Percentiles rank a stretch among this genome's conserved stretches.
phyloP scores from a whole-genome alignment of 1,284 basidiomycete species.

The Grifola frondosa region DNA sequence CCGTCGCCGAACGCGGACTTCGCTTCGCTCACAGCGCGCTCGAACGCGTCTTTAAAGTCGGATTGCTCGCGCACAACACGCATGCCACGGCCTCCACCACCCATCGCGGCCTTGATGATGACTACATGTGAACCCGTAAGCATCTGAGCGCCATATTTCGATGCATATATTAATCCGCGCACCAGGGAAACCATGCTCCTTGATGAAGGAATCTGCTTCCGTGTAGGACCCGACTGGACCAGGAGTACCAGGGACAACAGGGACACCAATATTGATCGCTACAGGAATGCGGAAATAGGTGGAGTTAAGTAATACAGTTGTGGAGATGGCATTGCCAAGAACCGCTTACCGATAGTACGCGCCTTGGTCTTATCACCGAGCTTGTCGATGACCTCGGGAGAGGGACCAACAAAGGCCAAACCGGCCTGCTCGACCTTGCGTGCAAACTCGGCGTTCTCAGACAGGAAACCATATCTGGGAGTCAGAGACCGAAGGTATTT shows the following conservation, averaged over 20 bases:
- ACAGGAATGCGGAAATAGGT: slow-evolving; percentile 4
- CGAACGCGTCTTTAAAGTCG: slow-evolving; percentile 88
- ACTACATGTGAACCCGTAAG: slow-evolving; percentile 42
- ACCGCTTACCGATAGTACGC: slow-evolving; percentile 68
- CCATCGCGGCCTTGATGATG: slow-evolving; percentile 98
- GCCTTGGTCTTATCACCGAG: slow-evolving; percentile 99
- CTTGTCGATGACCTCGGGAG: slow-evolving; percentile 95
- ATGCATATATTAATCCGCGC: slow-evolving; percentile 20
- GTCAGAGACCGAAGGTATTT: neutral
- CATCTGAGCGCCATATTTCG: slow-evolving; percentile 1
- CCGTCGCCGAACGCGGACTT: slow-evolving; percentile 97
- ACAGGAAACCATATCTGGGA: slow-evolving; percentile 93
- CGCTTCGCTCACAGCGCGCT: slow-evolving; percentile 93
- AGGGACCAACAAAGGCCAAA: slow-evolving; percentile 95
- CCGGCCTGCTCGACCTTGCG: slow-evolving; percentile 97
- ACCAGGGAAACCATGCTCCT: slow-evolving; percentile 96
- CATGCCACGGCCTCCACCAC: slow-evolving; percentile 98
- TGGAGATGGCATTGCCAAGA: neutral
- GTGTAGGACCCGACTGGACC: slow-evolving; percentile 86
- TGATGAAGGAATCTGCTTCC: slow-evolving; percentile 86
- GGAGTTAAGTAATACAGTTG: neutral
- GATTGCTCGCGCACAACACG: slow-evolving; percentile 93
- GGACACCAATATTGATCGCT: slow-evolving; percentile 89
- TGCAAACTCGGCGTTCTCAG: slow-evolving; percentile 96
- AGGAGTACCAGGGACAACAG: slow-evolving; percentile 97